Evolutionary conservation across 2,329 filamentous ascomycete genomes (phyloP).

Genomic region (Microsporum ferrugineum): DNA sequence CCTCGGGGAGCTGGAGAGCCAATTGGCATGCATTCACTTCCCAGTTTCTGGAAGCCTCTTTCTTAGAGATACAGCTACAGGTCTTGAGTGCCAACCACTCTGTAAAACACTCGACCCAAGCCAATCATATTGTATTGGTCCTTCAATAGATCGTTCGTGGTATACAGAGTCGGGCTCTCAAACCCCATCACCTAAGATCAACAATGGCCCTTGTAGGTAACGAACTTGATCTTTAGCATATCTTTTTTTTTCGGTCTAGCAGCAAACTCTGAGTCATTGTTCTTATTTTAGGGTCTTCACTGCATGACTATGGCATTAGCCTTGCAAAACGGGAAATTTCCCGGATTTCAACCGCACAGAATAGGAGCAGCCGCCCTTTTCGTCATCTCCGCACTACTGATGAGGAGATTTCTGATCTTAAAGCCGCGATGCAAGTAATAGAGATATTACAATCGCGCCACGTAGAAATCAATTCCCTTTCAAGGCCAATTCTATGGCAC

Average conservation of each 20-base stretch:
- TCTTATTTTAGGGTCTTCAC: background rate
- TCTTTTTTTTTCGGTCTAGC: too few relatives aligned
- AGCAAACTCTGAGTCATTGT: background rate
- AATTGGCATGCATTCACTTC: slow-evolving; percentile 4
- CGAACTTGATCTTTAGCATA: background rate
- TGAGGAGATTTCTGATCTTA: background rate
- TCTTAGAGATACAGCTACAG: slow-evolving; percentile 25
- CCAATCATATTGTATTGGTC: slow-evolving; percentile 3
- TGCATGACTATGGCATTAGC: background rate
- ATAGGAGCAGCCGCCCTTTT: background rate
- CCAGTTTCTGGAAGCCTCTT: slow-evolving; percentile 8
- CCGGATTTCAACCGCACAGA: background rate
- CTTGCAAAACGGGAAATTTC: slow-evolving; percentile 3
- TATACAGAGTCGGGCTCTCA: too few relatives aligned
- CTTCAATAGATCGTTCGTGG: background rate
- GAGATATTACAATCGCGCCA: background rate
- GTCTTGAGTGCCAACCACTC: background rate
- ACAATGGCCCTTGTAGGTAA: background rate
- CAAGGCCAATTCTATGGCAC: slow-evolving; percentile 25
- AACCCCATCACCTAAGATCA: background rate
- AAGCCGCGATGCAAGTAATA: background rate
- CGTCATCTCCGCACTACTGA: background rate
- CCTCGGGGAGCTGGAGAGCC: background rate
- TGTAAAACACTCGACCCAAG: background rate
- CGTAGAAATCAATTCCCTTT: background rate